phyloP scores from a whole-genome alignment of 371 early-diverging fungal genomes.

The Actinomortierella wolfii region DNA sequence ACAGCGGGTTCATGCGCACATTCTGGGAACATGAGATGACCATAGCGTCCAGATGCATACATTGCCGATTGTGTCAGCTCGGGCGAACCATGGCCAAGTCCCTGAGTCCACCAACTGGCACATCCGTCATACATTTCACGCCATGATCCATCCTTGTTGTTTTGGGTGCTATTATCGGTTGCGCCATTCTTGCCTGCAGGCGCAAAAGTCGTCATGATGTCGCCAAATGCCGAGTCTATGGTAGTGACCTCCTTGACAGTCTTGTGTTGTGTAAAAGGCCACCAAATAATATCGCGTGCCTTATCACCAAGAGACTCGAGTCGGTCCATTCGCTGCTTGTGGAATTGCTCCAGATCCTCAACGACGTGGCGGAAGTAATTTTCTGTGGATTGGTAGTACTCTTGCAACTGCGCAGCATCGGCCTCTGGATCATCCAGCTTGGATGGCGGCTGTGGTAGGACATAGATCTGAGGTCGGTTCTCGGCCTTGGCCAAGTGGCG shows the following conservation, averaged over 20 bases:
- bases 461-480: constrained; percentile 43
- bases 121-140: constrained; percentile 74
- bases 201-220: constrained; percentile 62
- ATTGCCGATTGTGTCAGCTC: constrained; percentile 67
- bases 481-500: constrained; percentile 39
- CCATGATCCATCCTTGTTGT: constrained; percentile 22
- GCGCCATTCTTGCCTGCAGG: constrained; percentile 11
- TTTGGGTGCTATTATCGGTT: not conserved
- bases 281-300: constrained; percentile 70
- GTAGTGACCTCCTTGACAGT: constrained; percentile 69
- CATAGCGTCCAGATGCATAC: constrained; percentile 78
- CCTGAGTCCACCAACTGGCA: constrained; percentile 90
- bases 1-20: constrained; percentile 75
- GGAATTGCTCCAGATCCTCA: constrained; percentile 50
- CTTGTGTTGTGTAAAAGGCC: constrained; percentile 86
- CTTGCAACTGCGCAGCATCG: constrained; percentile 56
- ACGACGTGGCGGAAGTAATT: constrained; percentile 54
- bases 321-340: constrained; percentile 59
- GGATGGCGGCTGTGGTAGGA: constrained; percentile 60
- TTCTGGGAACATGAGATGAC: constrained; percentile 87
- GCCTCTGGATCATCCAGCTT: constrained; percentile 47
- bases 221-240: constrained; percentile 79
- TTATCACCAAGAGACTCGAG: constrained; percentile 63
- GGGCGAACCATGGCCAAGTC: constrained; percentile 77
- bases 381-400: constrained; percentile 63